A percentile compares a stretch with the other conserved stretches of the same genome.
Evolutionary conservation across 768 basidiomycete species (phyloP).

Genomic region (Panaeolus papilionaceus): DNA sequence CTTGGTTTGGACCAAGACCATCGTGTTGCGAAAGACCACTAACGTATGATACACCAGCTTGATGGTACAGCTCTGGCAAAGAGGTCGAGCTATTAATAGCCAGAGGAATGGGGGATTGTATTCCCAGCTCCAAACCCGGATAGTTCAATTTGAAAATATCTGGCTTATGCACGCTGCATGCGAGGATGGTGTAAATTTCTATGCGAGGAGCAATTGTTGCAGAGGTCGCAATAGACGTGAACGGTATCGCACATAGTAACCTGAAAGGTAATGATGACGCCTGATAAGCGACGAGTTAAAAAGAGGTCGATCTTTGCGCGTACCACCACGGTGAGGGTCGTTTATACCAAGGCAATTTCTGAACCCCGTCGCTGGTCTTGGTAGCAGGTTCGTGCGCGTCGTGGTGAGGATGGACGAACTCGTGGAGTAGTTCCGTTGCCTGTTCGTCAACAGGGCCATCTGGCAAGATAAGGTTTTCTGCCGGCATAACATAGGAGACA

Average conservation of each 20-base stretch:
- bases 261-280: constrained; percentile 41
- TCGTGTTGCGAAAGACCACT: neutral
- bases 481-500: constrained; percentile 27
- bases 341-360: constrained; percentile 73
- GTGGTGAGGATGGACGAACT: constrained; percentile 47
- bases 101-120: constrained; percentile 15
- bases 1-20: neutral
- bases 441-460: constrained; percentile 54
- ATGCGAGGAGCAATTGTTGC: constrained; percentile 73
- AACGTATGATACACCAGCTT: neutral
- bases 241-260: constrained; percentile 59
- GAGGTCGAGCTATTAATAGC: constrained; percentile 7
- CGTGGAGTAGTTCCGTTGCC: constrained; percentile 50
- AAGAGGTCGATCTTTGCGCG: constrained; percentile 28
- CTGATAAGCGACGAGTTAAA: constrained; percentile 12
- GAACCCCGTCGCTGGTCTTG: constrained; percentile 19
- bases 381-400: constrained; percentile 40
- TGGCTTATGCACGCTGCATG: constrained; percentile 70
- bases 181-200: constrained; percentile 77
- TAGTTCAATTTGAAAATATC: constrained; percentile 47
- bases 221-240: constrained; percentile 60
- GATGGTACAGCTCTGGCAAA: neutral
- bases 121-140: constrained; percentile 23
- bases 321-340: constrained; percentile 78
- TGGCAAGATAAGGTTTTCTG: constrained; percentile 47